Conservation (phyloP, 495 filamentous ascomycete genomes). For the Parathielavia appendiculata region DNA sequence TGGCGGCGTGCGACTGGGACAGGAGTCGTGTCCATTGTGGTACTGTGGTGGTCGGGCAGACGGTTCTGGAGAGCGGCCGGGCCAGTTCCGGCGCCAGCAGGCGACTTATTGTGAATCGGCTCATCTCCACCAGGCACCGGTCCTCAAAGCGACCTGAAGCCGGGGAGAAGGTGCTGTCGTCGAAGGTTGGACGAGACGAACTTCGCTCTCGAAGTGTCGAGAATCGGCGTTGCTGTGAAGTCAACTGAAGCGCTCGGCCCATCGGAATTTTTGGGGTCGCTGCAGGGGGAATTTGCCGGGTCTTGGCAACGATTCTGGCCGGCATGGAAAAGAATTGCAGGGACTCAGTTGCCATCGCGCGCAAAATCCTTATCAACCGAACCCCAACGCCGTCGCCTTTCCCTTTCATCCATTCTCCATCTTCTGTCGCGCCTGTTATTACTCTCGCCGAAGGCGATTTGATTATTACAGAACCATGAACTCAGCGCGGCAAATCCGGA, state of each 20-base stretch:
- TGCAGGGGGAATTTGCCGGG: slow-evolving; percentile 26
- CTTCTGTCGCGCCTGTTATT: background rate
- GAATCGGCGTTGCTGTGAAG: background rate
- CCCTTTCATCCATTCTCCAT: slow-evolving; percentile 4
- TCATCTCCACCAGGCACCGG: slow-evolving; percentile 35
- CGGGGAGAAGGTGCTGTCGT: background rate
- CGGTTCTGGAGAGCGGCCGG: slow-evolving; percentile 27
- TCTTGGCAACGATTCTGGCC: slow-evolving; percentile 21
- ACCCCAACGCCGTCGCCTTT: slow-evolving; percentile 6
- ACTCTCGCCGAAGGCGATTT: slow-evolving; percentile 5
- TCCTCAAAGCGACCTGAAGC: slow-evolving; percentile 4
- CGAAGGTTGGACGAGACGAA: background rate
- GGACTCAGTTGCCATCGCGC: slow-evolving; percentile 6
- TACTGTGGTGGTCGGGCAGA: slow-evolving; percentile 20
- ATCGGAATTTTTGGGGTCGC: slow-evolving; percentile 23
- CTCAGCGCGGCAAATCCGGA: slow-evolving; percentile 40
- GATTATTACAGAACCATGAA: slow-evolving; percentile 38
- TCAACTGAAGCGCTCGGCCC: background rate
- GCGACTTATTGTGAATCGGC: slow-evolving; percentile 38
- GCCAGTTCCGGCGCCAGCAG: slow-evolving; percentile 41
- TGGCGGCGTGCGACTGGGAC: slow-evolving; percentile 31
- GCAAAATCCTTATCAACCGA: slow-evolving; percentile 16
- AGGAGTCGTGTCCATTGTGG: slow-evolving; percentile 40
- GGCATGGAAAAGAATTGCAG: slow-evolving; percentile 25
- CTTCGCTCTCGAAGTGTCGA: background rate